A percentile compares a stretch with the other conserved stretches of the same genome.
Conservation (phyloP, 192 early-diverging fungal genomes). For the Irineochytrium annulatum region DNA sequence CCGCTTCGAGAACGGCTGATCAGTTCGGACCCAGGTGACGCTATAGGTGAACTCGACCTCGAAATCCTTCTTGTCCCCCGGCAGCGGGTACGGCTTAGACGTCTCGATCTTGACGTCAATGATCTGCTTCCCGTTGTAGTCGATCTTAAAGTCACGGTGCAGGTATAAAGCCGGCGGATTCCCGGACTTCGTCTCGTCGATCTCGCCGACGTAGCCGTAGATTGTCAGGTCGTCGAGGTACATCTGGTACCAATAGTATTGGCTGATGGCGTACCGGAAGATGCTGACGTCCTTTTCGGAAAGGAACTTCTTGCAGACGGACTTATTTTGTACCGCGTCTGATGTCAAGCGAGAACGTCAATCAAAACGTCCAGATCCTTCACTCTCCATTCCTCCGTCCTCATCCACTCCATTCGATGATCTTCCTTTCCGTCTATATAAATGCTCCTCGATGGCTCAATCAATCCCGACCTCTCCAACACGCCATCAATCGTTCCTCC, state of each 20-base stretch:
- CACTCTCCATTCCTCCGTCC: no score
- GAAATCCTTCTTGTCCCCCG: neutral
- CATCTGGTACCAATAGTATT: constrained; percentile 66
- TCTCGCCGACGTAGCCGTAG: constrained; percentile 42
- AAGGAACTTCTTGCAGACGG: constrained; percentile 50
- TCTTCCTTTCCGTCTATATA: no score
- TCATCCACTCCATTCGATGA: no score
- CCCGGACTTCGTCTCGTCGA: constrained; percentile 23
- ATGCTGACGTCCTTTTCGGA: constrained; percentile 42
- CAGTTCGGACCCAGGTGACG: constrained; percentile 57
- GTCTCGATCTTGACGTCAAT: constrained; percentile 45
- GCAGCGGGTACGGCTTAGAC: constrained; percentile 31
- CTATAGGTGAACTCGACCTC: constrained; percentile 67
- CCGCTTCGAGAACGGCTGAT: constrained; percentile 62
- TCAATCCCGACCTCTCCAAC: no score
- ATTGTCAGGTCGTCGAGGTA: constrained; percentile 56
- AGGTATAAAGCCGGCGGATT: constrained; percentile 48
- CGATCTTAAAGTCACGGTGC: constrained; percentile 55
- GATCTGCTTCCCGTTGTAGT: constrained; percentile 62
- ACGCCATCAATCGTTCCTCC: no score
- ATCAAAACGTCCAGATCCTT: no score
- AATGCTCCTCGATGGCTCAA: no score
- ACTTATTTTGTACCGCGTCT: constrained; percentile 19
- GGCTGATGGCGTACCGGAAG: constrained; percentile 60
- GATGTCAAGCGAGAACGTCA: no score